phyloP scores from a whole-genome alignment of 1,284 basidiomycete species.

The Austroboletus novae-zelandiae region DNA sequence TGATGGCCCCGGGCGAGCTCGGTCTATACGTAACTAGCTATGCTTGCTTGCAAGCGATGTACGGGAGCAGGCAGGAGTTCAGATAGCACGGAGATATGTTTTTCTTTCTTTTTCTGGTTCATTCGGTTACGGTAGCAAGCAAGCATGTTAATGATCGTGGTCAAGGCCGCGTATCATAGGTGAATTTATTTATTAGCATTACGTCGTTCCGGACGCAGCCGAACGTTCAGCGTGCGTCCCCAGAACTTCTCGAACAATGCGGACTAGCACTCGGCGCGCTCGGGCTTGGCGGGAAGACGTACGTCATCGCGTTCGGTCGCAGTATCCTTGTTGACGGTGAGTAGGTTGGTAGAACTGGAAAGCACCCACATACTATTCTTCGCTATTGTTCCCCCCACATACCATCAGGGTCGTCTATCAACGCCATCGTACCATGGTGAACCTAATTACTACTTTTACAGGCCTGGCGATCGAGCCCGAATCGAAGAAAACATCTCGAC shows the following conservation, averaged over 20 bases:
- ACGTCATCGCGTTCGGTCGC: conserved; percentile 24
- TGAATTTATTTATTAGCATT: too few species aligned
- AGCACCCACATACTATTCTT: conserved; percentile 76
- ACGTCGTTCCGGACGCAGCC: too few species aligned
- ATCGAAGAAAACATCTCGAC: conserved; percentile 68
- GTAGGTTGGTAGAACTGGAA: conserved; percentile 83
- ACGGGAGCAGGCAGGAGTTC: too few species aligned
- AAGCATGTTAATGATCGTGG: too few species aligned
- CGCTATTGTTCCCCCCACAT: conserved; percentile 77
- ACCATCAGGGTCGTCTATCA: conserved; percentile 60
- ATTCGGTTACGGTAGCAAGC: too few species aligned
- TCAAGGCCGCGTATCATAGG: too few species aligned
- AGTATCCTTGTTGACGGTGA: conserved; percentile 28
- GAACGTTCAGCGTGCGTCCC: too few species aligned
- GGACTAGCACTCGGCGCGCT: conserved; percentile 80
- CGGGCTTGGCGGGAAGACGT: conserved; percentile 92
- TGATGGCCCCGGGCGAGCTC: too few species aligned
- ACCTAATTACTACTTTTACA: conserved; percentile 21
- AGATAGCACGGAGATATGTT: too few species aligned
- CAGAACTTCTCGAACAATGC: conserved; percentile 83
- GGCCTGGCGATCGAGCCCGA: conserved; percentile 79
- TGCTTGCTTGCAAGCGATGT: too few species aligned
- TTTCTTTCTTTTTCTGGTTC: too few species aligned
- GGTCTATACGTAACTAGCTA: too few species aligned
- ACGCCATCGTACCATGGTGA: conserved; percentile 1